These are phyloP conservation scores for Trametes villosa DNA, from an alignment of 768 basidiomycete species.

Conservation along the genomic window DNA sequence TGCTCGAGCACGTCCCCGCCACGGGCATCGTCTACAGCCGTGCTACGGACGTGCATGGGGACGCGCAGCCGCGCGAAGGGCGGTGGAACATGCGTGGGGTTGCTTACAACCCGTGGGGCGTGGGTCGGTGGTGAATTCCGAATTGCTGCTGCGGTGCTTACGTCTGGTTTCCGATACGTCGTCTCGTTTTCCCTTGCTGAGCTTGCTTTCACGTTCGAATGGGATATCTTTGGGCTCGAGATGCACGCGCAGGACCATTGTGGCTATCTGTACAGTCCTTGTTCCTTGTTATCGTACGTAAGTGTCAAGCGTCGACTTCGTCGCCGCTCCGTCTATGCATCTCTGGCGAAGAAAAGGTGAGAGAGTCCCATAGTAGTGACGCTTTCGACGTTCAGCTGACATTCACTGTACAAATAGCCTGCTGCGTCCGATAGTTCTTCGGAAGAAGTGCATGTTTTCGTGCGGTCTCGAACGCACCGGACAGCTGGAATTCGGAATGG, in stretches of 20 bases:
- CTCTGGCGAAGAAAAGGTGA: neutral
- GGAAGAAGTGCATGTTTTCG: neutral
- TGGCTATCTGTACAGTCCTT: neutral
- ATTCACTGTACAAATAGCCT: neutral
- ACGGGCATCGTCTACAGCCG: slow-evolving; percentile 44
- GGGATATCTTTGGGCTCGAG: neutral
- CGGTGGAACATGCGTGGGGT: slow-evolving; percentile 74
- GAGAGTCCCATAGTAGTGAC: neutral
- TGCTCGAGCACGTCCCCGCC: slow-evolving; percentile 39
- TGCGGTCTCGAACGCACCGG: neutral
- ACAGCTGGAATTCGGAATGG: neutral
- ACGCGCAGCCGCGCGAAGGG: slow-evolving; percentile 49
- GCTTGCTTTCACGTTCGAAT: neutral
- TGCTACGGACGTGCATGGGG: slow-evolving; percentile 54
- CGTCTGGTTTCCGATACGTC: neutral
- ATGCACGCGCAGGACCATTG: neutral
- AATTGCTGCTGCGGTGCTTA: neutral
- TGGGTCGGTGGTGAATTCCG: slow-evolving; percentile 11
- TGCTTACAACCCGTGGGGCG: slow-evolving; percentile 38
- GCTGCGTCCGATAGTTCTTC: neutral
- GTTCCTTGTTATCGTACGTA: neutral
- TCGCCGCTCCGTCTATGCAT: neutral
- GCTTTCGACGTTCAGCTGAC: neutral
- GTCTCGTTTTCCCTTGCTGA: neutral
- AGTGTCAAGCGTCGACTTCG: neutral